phyloP scores from a whole-genome alignment of 805 yeast genomes.

The Saccharomycopsis sp. region DNA sequence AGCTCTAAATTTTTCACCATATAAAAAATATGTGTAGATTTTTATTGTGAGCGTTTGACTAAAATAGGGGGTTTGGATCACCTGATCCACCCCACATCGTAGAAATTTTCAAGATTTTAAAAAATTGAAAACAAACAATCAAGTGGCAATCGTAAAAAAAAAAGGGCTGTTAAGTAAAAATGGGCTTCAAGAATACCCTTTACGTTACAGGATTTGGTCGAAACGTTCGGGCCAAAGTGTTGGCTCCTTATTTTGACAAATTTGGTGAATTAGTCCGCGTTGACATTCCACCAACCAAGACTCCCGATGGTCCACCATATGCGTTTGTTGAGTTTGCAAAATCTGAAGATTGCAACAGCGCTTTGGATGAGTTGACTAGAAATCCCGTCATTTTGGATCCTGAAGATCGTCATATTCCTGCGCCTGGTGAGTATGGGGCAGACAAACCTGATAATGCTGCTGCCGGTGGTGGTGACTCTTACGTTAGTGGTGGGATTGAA shows the following conservation, averaged over 20 bases:
- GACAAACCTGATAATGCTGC: too few relatives aligned
- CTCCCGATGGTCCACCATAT: slow-evolving; percentile 50
- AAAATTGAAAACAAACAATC: too few relatives aligned
- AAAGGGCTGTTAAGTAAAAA: too few relatives aligned
- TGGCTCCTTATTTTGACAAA: slow-evolving; percentile 54
- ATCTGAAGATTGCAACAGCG: slow-evolving; percentile 46
- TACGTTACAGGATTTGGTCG: slow-evolving; percentile 50
- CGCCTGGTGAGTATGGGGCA: slow-evolving; percentile 3
- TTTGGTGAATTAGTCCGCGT: slow-evolving; percentile 52
- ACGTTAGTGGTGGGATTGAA: background rate
- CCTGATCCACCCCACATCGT: too few relatives aligned
- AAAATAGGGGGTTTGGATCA: too few relatives aligned
- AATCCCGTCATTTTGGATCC: slow-evolving; percentile 14
- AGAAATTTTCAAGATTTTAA: too few relatives aligned
- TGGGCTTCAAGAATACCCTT: slow-evolving; percentile 34
- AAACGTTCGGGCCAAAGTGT: slow-evolving; percentile 47
- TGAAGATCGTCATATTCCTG: slow-evolving; percentile 12
- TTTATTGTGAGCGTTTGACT: too few relatives aligned
- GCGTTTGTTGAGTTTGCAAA: slow-evolving; percentile 57
- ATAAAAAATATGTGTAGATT: too few relatives aligned
- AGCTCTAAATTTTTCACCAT: too few relatives aligned
- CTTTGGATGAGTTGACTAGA: slow-evolving; percentile 34
- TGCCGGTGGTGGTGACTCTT: too few relatives aligned
- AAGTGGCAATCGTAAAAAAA: background rate
- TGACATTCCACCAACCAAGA: slow-evolving; percentile 57